Evolutionary conservation across 805 yeast species (phyloP).

Genomic region (Saccharomycopsis malanga): DNA sequence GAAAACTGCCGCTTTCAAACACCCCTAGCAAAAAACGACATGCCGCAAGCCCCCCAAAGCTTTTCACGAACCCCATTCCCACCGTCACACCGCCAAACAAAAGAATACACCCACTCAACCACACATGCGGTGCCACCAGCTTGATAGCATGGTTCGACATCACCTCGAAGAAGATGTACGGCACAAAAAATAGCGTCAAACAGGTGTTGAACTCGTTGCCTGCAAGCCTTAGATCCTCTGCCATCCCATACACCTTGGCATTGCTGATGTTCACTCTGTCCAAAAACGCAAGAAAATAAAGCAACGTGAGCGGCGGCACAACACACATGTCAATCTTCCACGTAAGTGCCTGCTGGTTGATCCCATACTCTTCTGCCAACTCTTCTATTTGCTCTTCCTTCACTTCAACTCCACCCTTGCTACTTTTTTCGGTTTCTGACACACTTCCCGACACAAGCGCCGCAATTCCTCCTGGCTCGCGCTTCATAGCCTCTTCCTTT

Average conservation of each 20-base stretch:
- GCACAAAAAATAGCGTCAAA: slow-evolving; percentile 64
- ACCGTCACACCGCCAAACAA: slow-evolving; percentile 58
- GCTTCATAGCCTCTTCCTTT: too few relatives aligned
- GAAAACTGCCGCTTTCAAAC: slow-evolving; percentile 67
- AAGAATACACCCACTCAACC: slow-evolving; percentile 54
- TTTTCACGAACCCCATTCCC: slow-evolving; percentile 58
- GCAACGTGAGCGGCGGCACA: slow-evolving; percentile 56
- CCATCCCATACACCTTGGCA: slow-evolving; percentile 69
- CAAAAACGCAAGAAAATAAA: slow-evolving; percentile 69
- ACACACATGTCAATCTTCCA: slow-evolving; percentile 60
- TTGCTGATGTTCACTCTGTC: slow-evolving; percentile 81
- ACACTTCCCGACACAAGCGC: too few relatives aligned
- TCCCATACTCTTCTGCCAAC: slow-evolving; percentile 33
- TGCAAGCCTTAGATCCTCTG: slow-evolving; percentile 42
- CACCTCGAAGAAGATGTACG: slow-evolving; percentile 58
- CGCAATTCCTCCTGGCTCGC: too few relatives aligned
- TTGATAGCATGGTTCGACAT: slow-evolving; percentile 58
- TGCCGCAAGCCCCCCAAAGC: slow-evolving; percentile 51
- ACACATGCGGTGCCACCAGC: slow-evolving; percentile 52
- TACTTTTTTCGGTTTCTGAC: too few relatives aligned
- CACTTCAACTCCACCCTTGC: too few relatives aligned
- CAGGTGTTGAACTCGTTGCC: slow-evolving; percentile 60
- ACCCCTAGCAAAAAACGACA: slow-evolving; percentile 62
- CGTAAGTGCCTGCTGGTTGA: slow-evolving; percentile 49
- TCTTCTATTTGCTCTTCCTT: slow-evolving; percentile 12